Percentiles rank a stretch among this genome's conserved stretches.
Conservation (phyloP, 352 stramenopile species). For the Pythium aquatile region DNA sequence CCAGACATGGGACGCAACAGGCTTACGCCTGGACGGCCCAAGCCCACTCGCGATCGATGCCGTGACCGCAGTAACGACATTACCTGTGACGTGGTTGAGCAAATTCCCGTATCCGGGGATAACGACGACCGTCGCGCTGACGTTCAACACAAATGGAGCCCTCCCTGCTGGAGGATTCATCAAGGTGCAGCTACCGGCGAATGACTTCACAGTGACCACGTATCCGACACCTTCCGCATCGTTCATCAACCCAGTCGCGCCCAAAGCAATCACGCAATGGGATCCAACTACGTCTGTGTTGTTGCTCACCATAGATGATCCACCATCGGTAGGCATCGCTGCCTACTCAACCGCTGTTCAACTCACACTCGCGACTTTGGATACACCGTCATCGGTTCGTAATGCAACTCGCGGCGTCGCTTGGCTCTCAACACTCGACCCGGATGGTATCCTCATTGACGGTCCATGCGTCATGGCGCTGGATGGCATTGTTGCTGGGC, state of each 20-base stretch:
- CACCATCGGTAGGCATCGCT: constrained; percentile 23
- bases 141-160: constrained; percentile 46
- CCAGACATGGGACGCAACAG: constrained; percentile 43
- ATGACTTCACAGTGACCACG: constrained; percentile 39
- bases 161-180: constrained; percentile 42
- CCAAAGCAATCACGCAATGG: constrained; percentile 30
- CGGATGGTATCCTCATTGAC: constrained; percentile 43
- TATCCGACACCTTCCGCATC: constrained; percentile 25
- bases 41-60: constrained; percentile 34
- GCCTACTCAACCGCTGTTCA: constrained; percentile 32
- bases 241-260: constrained; percentile 28
- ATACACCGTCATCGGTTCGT: constrained; percentile 44
- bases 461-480: constrained; percentile 41
- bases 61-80: constrained; percentile 37
- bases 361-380: constrained; percentile 37
- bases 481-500: constrained; percentile 41
- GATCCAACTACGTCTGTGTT: constrained; percentile 23
- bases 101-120: constrained; percentile 45
- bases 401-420: constrained; percentile 20
- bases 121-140: constrained; percentile 39
- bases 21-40: constrained; percentile 37
- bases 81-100: constrained; percentile 40
- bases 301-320: constrained; percentile 19
- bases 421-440: constrained; percentile 44
- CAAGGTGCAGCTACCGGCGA: constrained; percentile 32